Evolutionary conservation across 805 yeast genomes (phyloP).

Genomic region (Metschnikowia lachancei): DNA sequence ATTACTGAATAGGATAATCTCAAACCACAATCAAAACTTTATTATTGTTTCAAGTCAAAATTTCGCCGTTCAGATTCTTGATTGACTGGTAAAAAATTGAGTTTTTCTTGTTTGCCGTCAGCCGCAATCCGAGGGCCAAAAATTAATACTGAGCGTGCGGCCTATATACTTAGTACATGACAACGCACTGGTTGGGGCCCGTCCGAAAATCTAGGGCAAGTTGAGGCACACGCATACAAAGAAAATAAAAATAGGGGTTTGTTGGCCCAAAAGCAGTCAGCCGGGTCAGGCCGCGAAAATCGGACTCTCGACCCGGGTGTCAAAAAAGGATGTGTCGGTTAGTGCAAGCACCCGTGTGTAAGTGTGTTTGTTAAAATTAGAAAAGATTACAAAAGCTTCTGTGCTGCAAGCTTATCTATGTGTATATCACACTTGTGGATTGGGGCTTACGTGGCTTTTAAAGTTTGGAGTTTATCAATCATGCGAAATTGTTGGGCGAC

Average conservation of each 20-base stretch:
- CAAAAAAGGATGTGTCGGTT: too few species aligned
- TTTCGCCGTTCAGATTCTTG: background rate
- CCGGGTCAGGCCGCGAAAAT: background rate
- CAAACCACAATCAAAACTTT: background rate
- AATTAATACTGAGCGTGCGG: too few species aligned
- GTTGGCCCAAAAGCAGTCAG: background rate
- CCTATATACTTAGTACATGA: too few species aligned
- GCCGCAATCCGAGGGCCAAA: too few species aligned
- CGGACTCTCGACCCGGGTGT: background rate
- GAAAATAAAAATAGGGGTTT: background rate
- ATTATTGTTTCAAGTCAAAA: background rate
- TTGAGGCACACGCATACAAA: too few species aligned
- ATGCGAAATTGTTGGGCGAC: constrained; percentile 9
- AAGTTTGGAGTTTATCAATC: background rate
- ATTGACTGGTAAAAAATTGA: background rate
- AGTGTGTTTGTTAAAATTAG: background rate
- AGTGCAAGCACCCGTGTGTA: background rate
- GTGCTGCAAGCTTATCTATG: background rate
- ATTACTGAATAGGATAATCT: background rate
- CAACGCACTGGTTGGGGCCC: too few species aligned
- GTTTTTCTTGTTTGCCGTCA: too few species aligned
- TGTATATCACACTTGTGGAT: background rate
- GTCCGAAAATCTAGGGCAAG: too few species aligned
- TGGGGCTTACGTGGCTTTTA: constrained; percentile 1
- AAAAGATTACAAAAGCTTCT: too few species aligned